These are phyloP conservation scores for Chlamydomonas sp. DNA, from an alignment of 139 green algal species.

Conservation along the genomic window DNA sequence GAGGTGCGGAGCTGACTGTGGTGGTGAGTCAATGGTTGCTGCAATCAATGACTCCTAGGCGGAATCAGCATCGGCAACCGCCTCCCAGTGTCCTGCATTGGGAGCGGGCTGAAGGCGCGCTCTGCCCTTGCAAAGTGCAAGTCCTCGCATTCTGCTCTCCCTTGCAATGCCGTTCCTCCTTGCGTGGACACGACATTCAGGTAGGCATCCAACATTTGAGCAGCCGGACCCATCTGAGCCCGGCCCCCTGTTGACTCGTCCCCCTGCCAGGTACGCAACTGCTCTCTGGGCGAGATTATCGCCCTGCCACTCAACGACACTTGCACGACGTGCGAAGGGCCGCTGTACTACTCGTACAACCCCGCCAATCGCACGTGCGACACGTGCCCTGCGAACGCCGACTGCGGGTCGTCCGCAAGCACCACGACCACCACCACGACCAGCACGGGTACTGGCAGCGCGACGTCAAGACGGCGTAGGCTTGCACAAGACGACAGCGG, in stretches of 20 bases:
- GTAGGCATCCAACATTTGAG: not conserved
- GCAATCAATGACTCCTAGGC: no score
- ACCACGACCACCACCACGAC: not conserved
- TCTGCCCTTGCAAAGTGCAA: no score
- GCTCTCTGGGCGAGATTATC: not conserved
- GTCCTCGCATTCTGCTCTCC: no score
- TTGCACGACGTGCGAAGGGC: not conserved
- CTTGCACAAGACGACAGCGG: not conserved
- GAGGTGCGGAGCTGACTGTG: no score
- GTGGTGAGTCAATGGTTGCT: no score
- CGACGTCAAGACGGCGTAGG: not conserved
- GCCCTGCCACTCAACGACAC: not conserved
- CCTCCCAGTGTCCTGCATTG: no score
- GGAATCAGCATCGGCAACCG: no score
- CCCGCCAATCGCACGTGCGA: slow-evolving; percentile 1
- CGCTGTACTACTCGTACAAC: slow-evolving; percentile 7
- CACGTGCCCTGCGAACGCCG: slow-evolving; percentile 11
- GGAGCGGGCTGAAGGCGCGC: no score
- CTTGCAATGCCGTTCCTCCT: no score
- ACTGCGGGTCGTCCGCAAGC: not conserved
- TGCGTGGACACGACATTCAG: no score
- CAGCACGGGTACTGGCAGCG: not conserved
- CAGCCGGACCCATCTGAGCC: not conserved
- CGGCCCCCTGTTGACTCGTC: not conserved
- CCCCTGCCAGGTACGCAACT: not conserved